phyloP scores from a whole-genome alignment of 2,329 filamentous ascomycete genomes.

The Herpotrichia juniperi region DNA sequence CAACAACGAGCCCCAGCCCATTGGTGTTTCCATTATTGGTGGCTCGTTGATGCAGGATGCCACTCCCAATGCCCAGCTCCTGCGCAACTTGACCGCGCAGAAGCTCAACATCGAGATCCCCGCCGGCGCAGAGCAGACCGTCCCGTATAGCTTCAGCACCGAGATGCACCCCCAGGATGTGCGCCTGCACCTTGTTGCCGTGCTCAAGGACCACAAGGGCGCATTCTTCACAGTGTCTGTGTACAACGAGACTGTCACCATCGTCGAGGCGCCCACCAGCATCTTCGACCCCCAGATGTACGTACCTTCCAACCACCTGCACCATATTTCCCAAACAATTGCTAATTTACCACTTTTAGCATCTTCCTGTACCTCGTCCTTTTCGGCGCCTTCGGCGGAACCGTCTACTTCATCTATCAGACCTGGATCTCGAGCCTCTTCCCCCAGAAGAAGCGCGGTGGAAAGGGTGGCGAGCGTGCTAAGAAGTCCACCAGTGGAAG shows the following conservation, averaged over 20 bases:
- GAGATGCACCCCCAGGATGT: constrained; percentile 95
- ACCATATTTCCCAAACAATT: constrained; percentile 1
- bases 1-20: constrained; percentile 80
- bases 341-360: constrained; percentile 55
- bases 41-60: constrained; percentile 72
- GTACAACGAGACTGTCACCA: constrained; percentile 80
- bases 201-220: constrained; percentile 71
- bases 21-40: constrained; percentile 77
- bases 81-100: constrained; percentile 84
- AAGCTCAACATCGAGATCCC: constrained; percentile 76
- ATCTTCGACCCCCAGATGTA: constrained; percentile 97
- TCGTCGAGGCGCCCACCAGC: constrained; percentile 90
- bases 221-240: constrained; percentile 77
- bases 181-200: constrained; percentile 74
- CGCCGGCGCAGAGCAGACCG: constrained; percentile 74
- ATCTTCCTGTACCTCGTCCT: constrained; percentile 98
- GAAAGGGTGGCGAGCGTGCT: constrained; percentile 69
- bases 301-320: constrained; percentile 40
- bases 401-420: constrained; percentile 95
- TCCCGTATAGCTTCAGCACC: constrained; percentile 84
- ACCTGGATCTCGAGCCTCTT: constrained; percentile 97
- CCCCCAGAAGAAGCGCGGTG: constrained; percentile 73
- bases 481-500: constrained; percentile 65
- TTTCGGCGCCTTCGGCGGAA: constrained; percentile 75
- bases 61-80: constrained; percentile 61